phyloP scores from a whole-genome alignment of 2,329 filamentous ascomycete species.

The Penicillium crustosum region DNA sequence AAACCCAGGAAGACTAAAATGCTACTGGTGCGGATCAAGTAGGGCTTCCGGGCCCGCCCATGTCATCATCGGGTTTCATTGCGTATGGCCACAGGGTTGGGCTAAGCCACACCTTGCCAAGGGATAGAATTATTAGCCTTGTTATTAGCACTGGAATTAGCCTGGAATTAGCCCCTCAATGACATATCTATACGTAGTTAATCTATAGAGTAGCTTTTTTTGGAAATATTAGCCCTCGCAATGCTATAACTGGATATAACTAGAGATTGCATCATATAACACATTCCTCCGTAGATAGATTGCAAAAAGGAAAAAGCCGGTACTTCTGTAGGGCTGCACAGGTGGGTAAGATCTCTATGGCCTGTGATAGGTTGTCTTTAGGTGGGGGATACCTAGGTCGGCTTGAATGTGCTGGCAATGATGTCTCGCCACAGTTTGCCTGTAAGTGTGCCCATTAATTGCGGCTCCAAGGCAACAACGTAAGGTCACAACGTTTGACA shows the following conservation, averaged over 20 bases:
- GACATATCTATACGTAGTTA: background rate
- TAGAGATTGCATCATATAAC: background rate
- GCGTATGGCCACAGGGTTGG: background rate
- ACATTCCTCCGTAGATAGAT: background rate
- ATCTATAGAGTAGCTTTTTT: no score
- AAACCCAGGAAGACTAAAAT: background rate
- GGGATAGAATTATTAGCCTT: background rate
- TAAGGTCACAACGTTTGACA: background rate
- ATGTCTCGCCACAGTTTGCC: conserved; percentile 12
- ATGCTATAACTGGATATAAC: background rate
- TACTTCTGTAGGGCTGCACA: conserved; percentile 1
- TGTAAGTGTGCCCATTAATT: background rate
- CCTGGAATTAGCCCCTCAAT: background rate
- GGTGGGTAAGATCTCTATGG: background rate
- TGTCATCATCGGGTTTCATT: conserved; percentile 5
- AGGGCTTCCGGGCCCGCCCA: background rate
- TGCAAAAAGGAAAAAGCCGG: background rate
- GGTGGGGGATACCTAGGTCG: background rate
- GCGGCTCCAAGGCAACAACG: conserved; percentile 24
- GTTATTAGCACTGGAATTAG: background rate
- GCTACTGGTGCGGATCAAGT: background rate
- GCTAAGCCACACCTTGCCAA: conserved; percentile 10
- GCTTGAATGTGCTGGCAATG: conserved; percentile 15
- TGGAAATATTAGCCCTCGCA: background rate
- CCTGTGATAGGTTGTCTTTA: background rate